These are phyloP conservation scores for Rhodosporidiobolus sp. DNA, from an alignment of 768 basidiomycete genomes.

Conservation along the genomic window DNA sequence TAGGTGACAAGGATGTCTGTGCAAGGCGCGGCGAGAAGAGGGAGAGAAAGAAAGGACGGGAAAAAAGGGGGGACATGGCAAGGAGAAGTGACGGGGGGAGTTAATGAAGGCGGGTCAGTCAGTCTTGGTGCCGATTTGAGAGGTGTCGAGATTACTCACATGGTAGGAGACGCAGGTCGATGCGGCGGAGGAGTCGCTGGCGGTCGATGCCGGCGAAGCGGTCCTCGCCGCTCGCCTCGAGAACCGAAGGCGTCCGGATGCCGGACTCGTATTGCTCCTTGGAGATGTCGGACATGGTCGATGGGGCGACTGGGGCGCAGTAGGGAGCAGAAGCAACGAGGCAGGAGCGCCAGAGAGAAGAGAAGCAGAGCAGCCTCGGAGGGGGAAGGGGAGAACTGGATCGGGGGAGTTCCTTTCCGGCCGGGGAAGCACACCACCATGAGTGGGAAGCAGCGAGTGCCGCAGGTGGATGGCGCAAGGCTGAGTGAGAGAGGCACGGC, in stretches of 20 bases:
- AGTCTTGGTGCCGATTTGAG: no score
- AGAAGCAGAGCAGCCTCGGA: background rate
- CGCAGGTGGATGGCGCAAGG: no score
- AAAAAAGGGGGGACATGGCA: no score
- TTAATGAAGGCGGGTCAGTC: no score
- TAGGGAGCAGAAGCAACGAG: background rate
- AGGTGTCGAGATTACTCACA: background rate
- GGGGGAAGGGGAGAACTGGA: background rate
- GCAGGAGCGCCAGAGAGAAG: background rate
- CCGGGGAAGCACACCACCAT: no score
- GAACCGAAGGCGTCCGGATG: background rate
- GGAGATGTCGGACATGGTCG: background rate
- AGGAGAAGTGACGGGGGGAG: no score
- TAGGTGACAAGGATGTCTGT: conserved; percentile 1
- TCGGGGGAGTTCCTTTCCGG: no score
- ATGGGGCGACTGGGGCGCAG: no score
- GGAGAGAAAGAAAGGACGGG: no score
- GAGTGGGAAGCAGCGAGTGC: no score
- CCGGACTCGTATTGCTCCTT: background rate
- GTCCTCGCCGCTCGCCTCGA: background rate
- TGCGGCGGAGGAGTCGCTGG: background rate
- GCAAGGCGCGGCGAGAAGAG: no score
- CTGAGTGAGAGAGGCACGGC: no score
- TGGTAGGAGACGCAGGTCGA: background rate
- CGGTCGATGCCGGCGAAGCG: conserved; percentile 12